Percentiles rank a stretch among this genome's conserved stretches.
Evolutionary conservation across 2,329 filamentous ascomycete genomes (phyloP).

Genomic region (Fusarium sp.): DNA sequence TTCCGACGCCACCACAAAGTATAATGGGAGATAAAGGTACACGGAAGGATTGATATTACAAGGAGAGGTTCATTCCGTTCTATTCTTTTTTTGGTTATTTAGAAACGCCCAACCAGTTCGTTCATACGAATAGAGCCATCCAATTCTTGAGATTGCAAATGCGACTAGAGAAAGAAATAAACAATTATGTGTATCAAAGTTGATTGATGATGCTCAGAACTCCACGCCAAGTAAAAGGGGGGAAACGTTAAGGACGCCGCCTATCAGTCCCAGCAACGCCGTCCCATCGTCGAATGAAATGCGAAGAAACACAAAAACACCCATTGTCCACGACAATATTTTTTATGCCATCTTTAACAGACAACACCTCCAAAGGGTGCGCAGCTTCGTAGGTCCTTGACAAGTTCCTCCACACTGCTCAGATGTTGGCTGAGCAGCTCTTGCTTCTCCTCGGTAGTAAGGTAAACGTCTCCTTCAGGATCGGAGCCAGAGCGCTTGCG

Average conservation of each 20-base stretch:
- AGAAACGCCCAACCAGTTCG: slow-evolving; percentile 47
- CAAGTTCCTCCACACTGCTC: slow-evolving; percentile 85
- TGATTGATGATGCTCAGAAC: slow-evolving; percentile 37
- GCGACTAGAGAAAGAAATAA: slow-evolving; percentile 35
- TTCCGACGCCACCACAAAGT: slow-evolving; percentile 44
- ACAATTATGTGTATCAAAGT: slow-evolving; percentile 36
- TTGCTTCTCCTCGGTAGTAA: slow-evolving; percentile 85
- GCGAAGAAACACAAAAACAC: slow-evolving; percentile 11
- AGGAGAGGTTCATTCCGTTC: slow-evolving; percentile 19
- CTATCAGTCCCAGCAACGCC: slow-evolving; percentile 37
- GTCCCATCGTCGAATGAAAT: neutral
- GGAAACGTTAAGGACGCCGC: slow-evolving; percentile 26
- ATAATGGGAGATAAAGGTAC: slow-evolving; percentile 18
- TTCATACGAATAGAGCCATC: slow-evolving; percentile 41
- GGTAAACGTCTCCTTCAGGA: slow-evolving; percentile 55
- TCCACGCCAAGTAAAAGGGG: slow-evolving; percentile 39
- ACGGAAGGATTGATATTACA: slow-evolving; percentile 19
- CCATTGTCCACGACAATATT: neutral
- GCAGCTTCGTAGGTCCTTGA: slow-evolving; percentile 84
- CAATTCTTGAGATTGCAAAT: slow-evolving; percentile 36
- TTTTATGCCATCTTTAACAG: slow-evolving; percentile 49
- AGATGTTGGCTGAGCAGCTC: slow-evolving; percentile 80
- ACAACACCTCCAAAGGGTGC: slow-evolving; percentile 77
- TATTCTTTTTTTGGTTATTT: slow-evolving; percentile 42
- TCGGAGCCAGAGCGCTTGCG: slow-evolving; percentile 52